Conservation (phyloP, 805 yeast genomes). For the Nakazawaea ishiwadae region DNA sequence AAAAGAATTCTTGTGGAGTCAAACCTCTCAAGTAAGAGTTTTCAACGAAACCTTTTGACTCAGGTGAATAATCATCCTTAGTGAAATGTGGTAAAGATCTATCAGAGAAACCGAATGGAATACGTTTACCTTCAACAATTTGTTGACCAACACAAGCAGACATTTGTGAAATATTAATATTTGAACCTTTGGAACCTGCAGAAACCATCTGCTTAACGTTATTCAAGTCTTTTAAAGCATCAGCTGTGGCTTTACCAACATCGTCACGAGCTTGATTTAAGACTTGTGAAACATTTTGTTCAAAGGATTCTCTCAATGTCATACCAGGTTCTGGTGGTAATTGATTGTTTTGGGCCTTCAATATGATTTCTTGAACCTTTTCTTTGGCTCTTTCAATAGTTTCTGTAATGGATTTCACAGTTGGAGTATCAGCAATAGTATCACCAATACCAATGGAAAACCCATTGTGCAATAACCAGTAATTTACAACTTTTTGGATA, state of each 20-base stretch:
- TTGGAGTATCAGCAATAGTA: constrained; percentile 95
- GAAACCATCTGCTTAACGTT: constrained; percentile 99
- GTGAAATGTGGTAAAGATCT: constrained; percentile 97
- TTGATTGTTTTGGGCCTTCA: constrained; percentile 85
- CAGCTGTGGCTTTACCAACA: constrained; percentile 98
- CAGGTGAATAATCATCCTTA: constrained; percentile 97
- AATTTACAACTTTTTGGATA: constrained; percentile 92
- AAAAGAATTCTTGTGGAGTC: constrained; percentile 97
- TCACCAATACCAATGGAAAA: constrained; percentile 99
- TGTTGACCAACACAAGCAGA: constrained; percentile 99
- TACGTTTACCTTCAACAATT: constrained; percentile 99
- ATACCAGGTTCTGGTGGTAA: constrained; percentile 98
- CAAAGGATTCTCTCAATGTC: constrained; percentile 98
- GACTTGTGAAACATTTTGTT: constrained; percentile 92
- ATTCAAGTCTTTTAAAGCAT: constrained; percentile 87
- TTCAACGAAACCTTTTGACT: constrained; percentile 96
- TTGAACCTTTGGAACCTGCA: constrained; percentile 99
- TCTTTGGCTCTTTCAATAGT: constrained; percentile 91
- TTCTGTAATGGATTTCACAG: constrained; percentile 90
- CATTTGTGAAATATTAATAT: constrained; percentile 98
- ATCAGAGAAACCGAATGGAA: constrained; percentile 94
- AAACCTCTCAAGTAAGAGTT: constrained; percentile 95
- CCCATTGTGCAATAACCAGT: constrained; percentile 94
- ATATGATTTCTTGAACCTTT: constrained; percentile 89
- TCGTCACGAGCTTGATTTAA: constrained; percentile 98